These are phyloP conservation scores for Oropetium thomaeum DNA, from an alignment of 176 grass and related monocot species.

Conservation along the genomic window DNA sequence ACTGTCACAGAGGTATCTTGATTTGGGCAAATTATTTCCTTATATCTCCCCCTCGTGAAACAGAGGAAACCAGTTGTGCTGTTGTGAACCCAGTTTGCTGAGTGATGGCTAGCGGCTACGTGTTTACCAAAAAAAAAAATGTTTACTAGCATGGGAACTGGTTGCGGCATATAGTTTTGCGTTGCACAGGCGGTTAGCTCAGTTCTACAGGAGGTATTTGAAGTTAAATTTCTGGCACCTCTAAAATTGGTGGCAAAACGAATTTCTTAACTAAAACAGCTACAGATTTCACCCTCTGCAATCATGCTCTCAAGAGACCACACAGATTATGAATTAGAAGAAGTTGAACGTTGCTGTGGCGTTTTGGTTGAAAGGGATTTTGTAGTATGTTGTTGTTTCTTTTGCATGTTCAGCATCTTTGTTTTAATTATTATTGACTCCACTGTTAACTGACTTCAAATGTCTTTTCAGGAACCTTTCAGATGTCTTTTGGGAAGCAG, in stretches of 20 bases:
- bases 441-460: slow-evolving; percentile 13
- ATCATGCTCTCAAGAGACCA: not conserved
- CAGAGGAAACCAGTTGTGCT: not conserved
- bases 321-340: not conserved
- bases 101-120: too few relatives aligned
- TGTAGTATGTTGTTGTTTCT: slow-evolving; percentile 4
- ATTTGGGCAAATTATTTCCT: not conserved
- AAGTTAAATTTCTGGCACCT: too few relatives aligned
- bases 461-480: slow-evolving; percentile 73
- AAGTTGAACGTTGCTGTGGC: not conserved
- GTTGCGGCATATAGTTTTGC: not conserved
- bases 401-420: slow-evolving; percentile 5
- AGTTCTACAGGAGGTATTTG: too few relatives aligned
- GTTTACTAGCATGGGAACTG: not conserved
- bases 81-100: not conserved
- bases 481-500: slow-evolving; percentile 93
- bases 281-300: not conserved
- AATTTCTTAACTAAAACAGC: too few relatives aligned
- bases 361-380: slow-evolving; percentile 8
- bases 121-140: too few relatives aligned
- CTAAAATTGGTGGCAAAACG: too few relatives aligned
- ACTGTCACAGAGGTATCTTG: not conserved
- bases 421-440: not conserved
- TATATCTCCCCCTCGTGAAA: not conserved
- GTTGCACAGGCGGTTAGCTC: too few relatives aligned